Conservation (phyloP, 805 yeast species). For the Myxozyma melibiosi region DNA sequence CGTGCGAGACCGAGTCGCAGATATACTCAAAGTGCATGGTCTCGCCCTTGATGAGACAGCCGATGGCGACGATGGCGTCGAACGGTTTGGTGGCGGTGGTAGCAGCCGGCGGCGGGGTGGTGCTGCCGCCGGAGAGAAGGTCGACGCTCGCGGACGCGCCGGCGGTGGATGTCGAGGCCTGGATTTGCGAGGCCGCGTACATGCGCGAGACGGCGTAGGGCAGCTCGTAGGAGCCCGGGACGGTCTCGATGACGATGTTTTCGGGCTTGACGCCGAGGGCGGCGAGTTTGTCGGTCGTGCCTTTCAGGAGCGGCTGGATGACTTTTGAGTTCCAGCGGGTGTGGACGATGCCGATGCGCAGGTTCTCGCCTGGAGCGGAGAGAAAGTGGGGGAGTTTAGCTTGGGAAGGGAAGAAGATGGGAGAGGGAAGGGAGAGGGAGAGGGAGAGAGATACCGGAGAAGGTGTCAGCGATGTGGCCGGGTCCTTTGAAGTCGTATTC, state of each 20-base stretch:
- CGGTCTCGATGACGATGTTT: slow-evolving; percentile 78
- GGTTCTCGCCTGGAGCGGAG: slow-evolving; percentile 38
- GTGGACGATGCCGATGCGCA: slow-evolving; percentile 84
- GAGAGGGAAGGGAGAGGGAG: not conserved
- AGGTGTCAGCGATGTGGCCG: slow-evolving; percentile 11
- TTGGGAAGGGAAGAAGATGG: not conserved
- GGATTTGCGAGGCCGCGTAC: slow-evolving; percentile 31
- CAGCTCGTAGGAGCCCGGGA: slow-evolving; percentile 94
- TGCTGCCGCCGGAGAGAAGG: slow-evolving; percentile 22
- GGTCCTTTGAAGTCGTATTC: slow-evolving; percentile 18
- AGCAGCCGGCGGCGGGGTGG: slow-evolving; percentile 16
- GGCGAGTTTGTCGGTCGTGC: slow-evolving; percentile 63
- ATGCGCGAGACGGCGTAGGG: slow-evolving; percentile 68
- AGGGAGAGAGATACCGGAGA: slow-evolving; percentile 4
- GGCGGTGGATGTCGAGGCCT: slow-evolving; percentile 12
- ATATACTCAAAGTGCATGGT: slow-evolving; percentile 99
- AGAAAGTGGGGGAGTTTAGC: not conserved
- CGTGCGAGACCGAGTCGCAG: slow-evolving; percentile 84
- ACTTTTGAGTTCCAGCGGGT: slow-evolving; percentile 91
- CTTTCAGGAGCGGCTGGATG: slow-evolving; percentile 76
- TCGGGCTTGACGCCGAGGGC: slow-evolving; percentile 71
- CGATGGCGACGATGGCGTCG: slow-evolving; percentile 92
- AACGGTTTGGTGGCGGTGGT: slow-evolving; percentile 40
- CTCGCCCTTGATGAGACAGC: slow-evolving; percentile 91
- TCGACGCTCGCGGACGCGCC: slow-evolving; percentile 23